Evolutionary conservation across 2,329 filamentous ascomycete species (phyloP).

Genomic region (Colletotrichum liriopes): DNA sequence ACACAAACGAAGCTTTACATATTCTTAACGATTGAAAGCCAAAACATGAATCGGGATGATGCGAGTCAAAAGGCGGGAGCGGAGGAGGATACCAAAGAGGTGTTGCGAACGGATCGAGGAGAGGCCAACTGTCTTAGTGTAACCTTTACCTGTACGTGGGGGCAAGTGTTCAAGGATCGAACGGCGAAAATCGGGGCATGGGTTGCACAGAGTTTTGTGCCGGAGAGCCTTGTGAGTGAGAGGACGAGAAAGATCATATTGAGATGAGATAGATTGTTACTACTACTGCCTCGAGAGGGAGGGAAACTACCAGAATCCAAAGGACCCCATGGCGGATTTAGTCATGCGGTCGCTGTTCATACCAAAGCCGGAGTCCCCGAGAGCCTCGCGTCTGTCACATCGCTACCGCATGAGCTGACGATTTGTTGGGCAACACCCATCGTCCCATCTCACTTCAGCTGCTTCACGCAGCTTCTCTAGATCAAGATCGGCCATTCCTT

Average conservation of each 20-base stretch:
- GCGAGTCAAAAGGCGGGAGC: neutral
- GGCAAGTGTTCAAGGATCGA: neutral
- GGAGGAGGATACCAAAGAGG: constrained; percentile 18
- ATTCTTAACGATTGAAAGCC: constrained; percentile 20
- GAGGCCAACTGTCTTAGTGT: constrained; percentile 16
- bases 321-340: neutral
- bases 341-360: neutral
- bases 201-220: neutral
- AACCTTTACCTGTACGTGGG: neutral
- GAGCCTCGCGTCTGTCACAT: neutral
- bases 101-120: neutral
- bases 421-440: neutral
- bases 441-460: neutral
- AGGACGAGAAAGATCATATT: neutral
- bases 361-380: neutral
- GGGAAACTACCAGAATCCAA: neutral
- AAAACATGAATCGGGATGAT: neutral
- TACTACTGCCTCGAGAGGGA: too few relatives aligned
- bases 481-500: neutral
- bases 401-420: neutral
- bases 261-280: constrained; percentile 11
- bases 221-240: neutral
- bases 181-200: constrained; percentile 9
- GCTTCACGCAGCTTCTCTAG: neutral
- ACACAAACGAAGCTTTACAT: constrained; percentile 18